Base-by-base conservation (phyloP, 495 filamentous ascomycete genomes). In the Ramalina peruviana region DNA sequence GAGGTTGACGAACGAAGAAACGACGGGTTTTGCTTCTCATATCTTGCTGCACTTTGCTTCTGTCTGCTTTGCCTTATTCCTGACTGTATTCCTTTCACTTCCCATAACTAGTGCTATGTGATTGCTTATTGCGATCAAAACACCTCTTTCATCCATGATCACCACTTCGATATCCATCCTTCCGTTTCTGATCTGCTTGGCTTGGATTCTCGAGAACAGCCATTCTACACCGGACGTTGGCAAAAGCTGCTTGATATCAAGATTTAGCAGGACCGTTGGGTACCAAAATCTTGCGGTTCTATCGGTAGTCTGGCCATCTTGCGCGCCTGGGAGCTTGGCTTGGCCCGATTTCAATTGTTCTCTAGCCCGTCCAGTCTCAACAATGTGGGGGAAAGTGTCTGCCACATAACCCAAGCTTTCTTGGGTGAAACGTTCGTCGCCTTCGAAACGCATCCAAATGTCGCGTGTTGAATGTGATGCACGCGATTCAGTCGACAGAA, bases 391-490 rank as follows among this genome's bases (percentile, higher is more conserved):
- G 45, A 63, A 67, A 40, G 61, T 63, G 43, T 61, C 58, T n/a
- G 46, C 51, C 26, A 60, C 51, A 46, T 47, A 57, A 13, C 51
- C 57, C 5, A 61, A 36, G 11, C 15, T 40, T 4, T 43, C 43
- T 36, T 55, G 44, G 11, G 43, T 57, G 56, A 58, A 55, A n/a
- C 30, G 40, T 40, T 55, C 46, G 9, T 46, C 16, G 1, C 38
- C 19, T 30, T 65, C 59, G 0, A 51, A 13, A 43, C 83, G 70
- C 85, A 90, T 59, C 86, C 70, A 56, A 88, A 83, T 5, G 77
- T 60, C 2, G 71, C 54, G 9, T 64, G 67, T 16, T 60, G 68
- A 36, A 53, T 50, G 30, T 13, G 30, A 33, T 4, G 49, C 52
- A 38, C 75, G 65, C 15, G 70, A 68, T 7, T 58, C 55, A 0